Base-by-base conservation (phyloP, 1,284 basidiomycete genomes). In the Cystobasidium pallidum region DNA sequence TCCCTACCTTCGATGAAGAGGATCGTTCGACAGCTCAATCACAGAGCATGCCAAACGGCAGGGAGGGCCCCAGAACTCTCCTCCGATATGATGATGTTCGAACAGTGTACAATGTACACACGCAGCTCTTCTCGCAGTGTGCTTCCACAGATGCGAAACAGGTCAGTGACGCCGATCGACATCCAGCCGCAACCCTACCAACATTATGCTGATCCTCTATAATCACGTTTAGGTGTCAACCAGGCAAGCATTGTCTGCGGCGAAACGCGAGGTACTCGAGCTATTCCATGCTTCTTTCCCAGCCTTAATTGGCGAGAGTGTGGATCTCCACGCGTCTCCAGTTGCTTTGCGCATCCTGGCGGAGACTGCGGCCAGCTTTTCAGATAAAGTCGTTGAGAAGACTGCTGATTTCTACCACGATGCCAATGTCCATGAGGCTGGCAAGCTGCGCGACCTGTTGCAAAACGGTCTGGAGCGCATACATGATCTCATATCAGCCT, bases 341-440 rank as follows among this genome's bases (percentile, higher is more conserved):
- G 1, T 75, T 75, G 26, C 39, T 8, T 24, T 64, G 11, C n/a
- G 34, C 43, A 28, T 49, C 24, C 32, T 64, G 21, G 62, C 62
- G 4, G 62, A 64, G 24, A 19, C 47, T 21, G 39, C 47, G 11
- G 45, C 17, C 1, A 24, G 28, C 13, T 34, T 54, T 45, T 47
- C 72, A 15, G 45, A n/a, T n/a, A n/a, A n/a, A n/a, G n/a, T n/a
- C n/a, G n/a, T n/a, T n/a, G n/a, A 72, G 45, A 68, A 73, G 11
- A 70, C 64, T 24, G 75, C 6, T 73, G 89, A 92, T 80, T 96
- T 96, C 82, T 97, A 97, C 79, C 78, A 81, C 26, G 91, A 92
- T 75, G 75, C 86, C 11, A 92, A 94, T 78, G 82, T 90, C 34
- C 82, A 81, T 0, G 90, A 95, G 80, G 84, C 87, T 17, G 85